These are phyloP conservation scores for Mycena amicta DNA, from an alignment of 768 basidiomycete species.

Conservation along the genomic window DNA sequence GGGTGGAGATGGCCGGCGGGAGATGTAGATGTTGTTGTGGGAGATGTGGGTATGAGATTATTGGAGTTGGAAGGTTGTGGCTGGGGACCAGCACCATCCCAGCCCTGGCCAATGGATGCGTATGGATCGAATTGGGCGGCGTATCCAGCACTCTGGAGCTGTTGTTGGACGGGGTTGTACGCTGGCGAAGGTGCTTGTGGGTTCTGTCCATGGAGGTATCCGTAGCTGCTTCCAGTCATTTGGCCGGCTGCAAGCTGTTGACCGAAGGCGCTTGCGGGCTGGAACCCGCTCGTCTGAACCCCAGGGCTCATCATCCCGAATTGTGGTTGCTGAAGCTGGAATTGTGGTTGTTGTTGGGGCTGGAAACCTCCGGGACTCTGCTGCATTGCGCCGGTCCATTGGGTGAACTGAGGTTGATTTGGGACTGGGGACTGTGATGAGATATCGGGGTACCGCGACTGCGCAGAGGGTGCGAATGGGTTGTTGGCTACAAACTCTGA, in stretches of 20 bases:
- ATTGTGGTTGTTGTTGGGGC: slow-evolving; percentile 42
- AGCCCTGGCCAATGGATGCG: slow-evolving; percentile 43
- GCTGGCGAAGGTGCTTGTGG: slow-evolving; percentile 27
- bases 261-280: slow-evolving; percentile 57
- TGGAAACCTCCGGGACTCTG: slow-evolving; percentile 32
- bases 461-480: slow-evolving; percentile 60
- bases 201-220: slow-evolving; percentile 27
- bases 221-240: slow-evolving; percentile 27
- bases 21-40: slow-evolving; percentile 9
- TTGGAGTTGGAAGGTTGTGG: slow-evolving; percentile 23
- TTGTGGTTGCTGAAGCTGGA: slow-evolving; percentile 40
- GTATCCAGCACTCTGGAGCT: slow-evolving; percentile 48
- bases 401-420: slow-evolving; percentile 37
- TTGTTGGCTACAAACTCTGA: slow-evolving; percentile 56
- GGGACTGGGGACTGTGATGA: slow-evolving; percentile 26
- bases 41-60: slow-evolving; percentile 10
- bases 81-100: slow-evolving; percentile 18
- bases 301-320: slow-evolving; percentile 22
- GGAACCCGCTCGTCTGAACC: slow-evolving; percentile 39
- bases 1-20: slow-evolving; percentile 56
- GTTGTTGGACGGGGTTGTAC: slow-evolving; percentile 51
- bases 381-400: slow-evolving; percentile 34
- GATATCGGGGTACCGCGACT: slow-evolving; percentile 69
- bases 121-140: slow-evolving; percentile 59
- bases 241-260: slow-evolving; percentile 47